These are phyloP conservation scores for Fimicolochytrium jonesii DNA, from an alignment of 192 early-diverging fungal species.

Conservation along the genomic window DNA sequence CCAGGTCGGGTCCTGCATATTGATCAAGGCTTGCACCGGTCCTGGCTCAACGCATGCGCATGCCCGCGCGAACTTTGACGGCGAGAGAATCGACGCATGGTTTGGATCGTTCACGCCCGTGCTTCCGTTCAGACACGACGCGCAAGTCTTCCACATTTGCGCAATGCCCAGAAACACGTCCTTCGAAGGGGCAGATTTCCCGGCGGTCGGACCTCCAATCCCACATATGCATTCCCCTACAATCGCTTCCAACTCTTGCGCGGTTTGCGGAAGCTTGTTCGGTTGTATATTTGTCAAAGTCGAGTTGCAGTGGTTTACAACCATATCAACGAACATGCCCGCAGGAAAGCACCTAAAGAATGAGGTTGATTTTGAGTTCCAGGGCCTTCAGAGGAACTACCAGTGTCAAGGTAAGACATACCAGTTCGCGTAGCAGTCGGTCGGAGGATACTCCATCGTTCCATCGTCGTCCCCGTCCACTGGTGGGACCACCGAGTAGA, in stretches of 20 bases:
- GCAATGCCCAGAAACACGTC: not conserved
- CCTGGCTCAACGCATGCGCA: slow-evolving; percentile 14
- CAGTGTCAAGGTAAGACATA: too few relatives aligned
- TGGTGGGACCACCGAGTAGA: slow-evolving; percentile 6
- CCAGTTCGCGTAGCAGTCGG: slow-evolving; percentile 18
- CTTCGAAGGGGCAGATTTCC: too few relatives aligned
- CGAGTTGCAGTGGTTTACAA: slow-evolving; percentile 14
- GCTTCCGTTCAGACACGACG: slow-evolving; percentile 5
- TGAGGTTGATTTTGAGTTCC: too few relatives aligned
- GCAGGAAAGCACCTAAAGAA: slow-evolving; percentile 18
- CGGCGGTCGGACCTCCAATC: too few relatives aligned
- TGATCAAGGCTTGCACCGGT: slow-evolving; percentile 5
- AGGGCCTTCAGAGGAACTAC: too few relatives aligned
- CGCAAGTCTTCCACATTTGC: slow-evolving; percentile 17
- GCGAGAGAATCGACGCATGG: not conserved
- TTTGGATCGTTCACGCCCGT: slow-evolving; percentile 11
- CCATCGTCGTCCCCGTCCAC: not conserved
- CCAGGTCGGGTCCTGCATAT: slow-evolving; percentile 16
- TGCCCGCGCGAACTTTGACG: not conserved
- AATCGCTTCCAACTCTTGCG: slow-evolving; percentile 1
- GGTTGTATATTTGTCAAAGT: slow-evolving; percentile 2
- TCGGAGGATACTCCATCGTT: not conserved
- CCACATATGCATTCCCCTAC: slow-evolving; percentile 17
- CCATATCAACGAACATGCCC: slow-evolving; percentile 17
- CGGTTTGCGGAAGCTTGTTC: not conserved